Base-by-base conservation (phyloP, 306 rosid genomes). In the Casuarina glauca region DNA sequence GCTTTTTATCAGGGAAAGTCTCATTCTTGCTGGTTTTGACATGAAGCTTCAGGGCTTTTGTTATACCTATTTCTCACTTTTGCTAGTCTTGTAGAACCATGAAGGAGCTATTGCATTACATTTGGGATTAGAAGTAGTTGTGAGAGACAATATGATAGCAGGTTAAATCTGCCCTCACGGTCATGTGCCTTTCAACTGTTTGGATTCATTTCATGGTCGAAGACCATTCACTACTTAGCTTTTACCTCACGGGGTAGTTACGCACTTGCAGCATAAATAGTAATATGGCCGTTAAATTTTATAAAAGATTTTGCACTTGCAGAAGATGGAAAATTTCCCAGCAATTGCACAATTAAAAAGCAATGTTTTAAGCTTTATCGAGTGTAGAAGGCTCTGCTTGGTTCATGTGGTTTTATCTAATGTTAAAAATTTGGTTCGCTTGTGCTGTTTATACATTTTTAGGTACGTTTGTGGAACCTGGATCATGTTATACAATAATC, bases 351-450 rank as follows among this genome's bases (percentile, higher is more conserved):
- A 16, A 13, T 52, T 5, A 4, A 4, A 1, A 52, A 52, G 4
- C 1, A 9, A 52, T 4, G 16, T 13, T 4, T 55, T 9, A 5
- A 0, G 19, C 36, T 55, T 0, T 55, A 17, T 51, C 15, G 55
- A 51, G 62, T 6, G 62, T 19, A 12, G 62, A n/a, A 55, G 6
- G 32, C 62, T 5, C 62, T 17, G 36, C 62, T 55, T 10, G 9
- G 19, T 19, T 19, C 35, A 19, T 55, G 36, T 52, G 66, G 4
- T 17, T 4, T 77, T 51, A 58, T 61, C 42, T 4, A 19, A 13
- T 68, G n/a, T 44, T 50, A 70, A 49, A 60, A 5, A 32, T 84
- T 53, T 69, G 8, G 36, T 78, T 39, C 71, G 70, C 10, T 48
- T 61, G 26, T 62, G 80, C 62, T 55, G 11, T 19, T 55, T 55